phyloP scores from a whole-genome alignment of 768 basidiomycete genomes.

The Inosperma sp. region DNA sequence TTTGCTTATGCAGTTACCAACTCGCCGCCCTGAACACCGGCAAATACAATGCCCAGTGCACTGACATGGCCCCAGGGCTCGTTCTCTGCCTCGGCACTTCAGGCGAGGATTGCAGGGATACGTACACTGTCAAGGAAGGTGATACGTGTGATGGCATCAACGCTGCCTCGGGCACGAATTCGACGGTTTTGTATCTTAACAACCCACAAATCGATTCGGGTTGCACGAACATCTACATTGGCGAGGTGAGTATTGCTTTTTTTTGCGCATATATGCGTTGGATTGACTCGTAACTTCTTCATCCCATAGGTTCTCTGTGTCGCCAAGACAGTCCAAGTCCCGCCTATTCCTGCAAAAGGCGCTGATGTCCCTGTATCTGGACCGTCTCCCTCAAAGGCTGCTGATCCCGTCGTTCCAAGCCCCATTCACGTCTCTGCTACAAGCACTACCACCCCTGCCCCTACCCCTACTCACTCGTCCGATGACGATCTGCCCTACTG shows the following conservation, averaged over 20 bases:
- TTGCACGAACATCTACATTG: constrained; percentile 54
- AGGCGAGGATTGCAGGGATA: constrained; percentile 51
- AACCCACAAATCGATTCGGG: constrained; percentile 56
- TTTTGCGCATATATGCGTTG: not conserved
- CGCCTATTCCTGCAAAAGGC: constrained; percentile 22
- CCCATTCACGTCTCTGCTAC: not conserved
- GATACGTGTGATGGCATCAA: constrained; percentile 50
- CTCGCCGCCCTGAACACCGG: constrained; percentile 49
- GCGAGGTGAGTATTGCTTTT: constrained; percentile 52
- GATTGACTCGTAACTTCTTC: not conserved
- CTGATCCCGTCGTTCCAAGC: constrained; percentile 9
- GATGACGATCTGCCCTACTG: constrained; percentile 25
- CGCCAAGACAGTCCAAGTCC: constrained; percentile 21
- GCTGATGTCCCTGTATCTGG: constrained; percentile 16
- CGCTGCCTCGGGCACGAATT: constrained; percentile 36
- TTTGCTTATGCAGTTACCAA: constrained; percentile 42
- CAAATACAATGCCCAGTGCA: constrained; percentile 48
- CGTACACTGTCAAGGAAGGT: constrained; percentile 42
- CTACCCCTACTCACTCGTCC: constrained; percentile 4
- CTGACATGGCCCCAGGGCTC: constrained; percentile 50
- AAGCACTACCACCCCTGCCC: not conserved
- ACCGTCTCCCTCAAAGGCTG: constrained; percentile 11
- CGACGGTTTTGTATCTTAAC: constrained; percentile 48
- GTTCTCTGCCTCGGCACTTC: constrained; percentile 53
- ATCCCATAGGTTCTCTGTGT: constrained; percentile 25